phyloP scores from a whole-genome alignment of 192 early-diverging fungal genomes.

The Backusella luteola region DNA sequence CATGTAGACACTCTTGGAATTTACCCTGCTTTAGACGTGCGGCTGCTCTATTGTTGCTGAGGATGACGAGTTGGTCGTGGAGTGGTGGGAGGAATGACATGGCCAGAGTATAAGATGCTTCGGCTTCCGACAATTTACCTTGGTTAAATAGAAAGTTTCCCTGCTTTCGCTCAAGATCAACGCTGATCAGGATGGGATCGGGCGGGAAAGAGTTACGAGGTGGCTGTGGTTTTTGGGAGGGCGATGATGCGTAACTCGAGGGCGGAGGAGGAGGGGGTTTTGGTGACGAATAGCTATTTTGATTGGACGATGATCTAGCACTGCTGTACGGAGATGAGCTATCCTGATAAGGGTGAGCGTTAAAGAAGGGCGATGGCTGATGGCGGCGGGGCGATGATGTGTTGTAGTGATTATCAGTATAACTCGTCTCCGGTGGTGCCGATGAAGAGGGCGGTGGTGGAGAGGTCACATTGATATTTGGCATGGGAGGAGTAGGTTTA shows the following conservation, averaged over 20 bases:
- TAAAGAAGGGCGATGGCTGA: background rate
- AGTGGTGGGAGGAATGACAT: conserved; percentile 57
- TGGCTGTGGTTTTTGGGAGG: background rate
- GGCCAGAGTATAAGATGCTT: conserved; percentile 65
- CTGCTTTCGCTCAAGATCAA: conserved; percentile 45
- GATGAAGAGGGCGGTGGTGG: background rate
- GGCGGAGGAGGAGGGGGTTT: background rate
- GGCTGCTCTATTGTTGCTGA: conserved; percentile 88
- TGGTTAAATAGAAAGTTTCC: conserved; percentile 88
- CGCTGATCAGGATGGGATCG: conserved; percentile 25
- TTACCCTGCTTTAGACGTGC: conserved; percentile 85
- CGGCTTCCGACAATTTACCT: conserved; percentile 84
- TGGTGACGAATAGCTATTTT: background rate
- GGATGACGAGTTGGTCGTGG: conserved; percentile 63
- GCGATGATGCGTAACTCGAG: background rate
- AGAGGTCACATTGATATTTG: background rate
- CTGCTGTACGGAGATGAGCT: background rate
- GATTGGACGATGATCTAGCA: background rate
- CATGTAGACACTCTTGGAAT: conserved; percentile 62
- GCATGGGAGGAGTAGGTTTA: background rate
- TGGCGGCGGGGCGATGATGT: background rate
- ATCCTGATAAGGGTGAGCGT: background rate
- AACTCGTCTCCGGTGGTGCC: background rate
- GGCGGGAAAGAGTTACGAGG: background rate
- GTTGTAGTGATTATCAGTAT: background rate